These are phyloP conservation scores for Solanum pennellii DNA, from an alignment of 257 asterid genomes.

Conservation along the genomic window DNA sequence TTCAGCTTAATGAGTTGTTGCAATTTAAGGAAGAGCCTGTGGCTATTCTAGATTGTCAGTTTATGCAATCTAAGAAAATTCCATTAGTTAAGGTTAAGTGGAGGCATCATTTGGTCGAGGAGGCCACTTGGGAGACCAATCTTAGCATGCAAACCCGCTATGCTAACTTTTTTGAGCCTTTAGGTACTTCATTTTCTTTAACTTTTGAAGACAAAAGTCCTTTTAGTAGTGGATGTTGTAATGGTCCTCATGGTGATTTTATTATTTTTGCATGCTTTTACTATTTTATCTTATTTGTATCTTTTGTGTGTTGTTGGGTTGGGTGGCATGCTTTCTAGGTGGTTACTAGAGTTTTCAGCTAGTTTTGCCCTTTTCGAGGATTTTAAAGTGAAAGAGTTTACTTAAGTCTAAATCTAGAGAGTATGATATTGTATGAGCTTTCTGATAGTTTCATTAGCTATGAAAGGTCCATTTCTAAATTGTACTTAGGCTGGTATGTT, in stretches of 20 bases:
- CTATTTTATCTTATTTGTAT: neutral
- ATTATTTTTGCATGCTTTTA: neutral
- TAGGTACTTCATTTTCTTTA: no score
- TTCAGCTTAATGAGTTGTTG: no score
- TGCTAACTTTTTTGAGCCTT: neutral
- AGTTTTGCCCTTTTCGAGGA: neutral
- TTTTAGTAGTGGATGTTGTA: no score
- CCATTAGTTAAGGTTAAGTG: neutral
- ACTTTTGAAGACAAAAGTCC: no score
- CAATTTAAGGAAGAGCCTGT: no score
- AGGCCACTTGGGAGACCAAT: neutral
- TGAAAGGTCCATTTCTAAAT: no score
- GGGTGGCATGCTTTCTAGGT: neutral
- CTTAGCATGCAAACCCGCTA: neutral
- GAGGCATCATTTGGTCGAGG: neutral
- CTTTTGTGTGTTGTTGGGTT: no score
- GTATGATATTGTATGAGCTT: neutral
- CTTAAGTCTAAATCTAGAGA: neutral
- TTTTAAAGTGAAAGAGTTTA: neutral
- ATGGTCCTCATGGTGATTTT: neutral
- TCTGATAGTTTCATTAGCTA: neutral
- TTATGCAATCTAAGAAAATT: no score
- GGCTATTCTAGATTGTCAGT: neutral
- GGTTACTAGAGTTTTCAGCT: neutral
- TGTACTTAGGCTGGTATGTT: neutral